phyloP scores from a whole-genome alignment of 495 filamentous ascomycete species.

The Podospora pseudocomata region DNA sequence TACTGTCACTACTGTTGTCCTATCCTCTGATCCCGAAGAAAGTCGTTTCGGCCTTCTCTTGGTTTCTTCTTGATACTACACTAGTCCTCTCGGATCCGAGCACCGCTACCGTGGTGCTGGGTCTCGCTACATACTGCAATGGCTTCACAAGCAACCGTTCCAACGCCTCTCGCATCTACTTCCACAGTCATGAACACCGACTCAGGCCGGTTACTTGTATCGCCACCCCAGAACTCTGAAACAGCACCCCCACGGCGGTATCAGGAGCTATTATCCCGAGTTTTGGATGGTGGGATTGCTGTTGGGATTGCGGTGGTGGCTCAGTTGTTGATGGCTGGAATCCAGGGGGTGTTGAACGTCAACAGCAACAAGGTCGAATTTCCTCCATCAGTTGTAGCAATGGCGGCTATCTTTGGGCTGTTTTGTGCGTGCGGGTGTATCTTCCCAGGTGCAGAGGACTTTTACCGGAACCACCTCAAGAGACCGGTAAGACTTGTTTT shows the following conservation, averaged over 20 bases:
- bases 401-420: conserved; percentile 25
- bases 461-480: conserved; percentile 36
- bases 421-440: conserved; percentile 15
- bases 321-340: conserved; percentile 29
- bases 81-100: conserved; percentile 11
- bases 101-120: conserved; percentile 24
- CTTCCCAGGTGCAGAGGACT: conserved; percentile 19
- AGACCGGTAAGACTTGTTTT: conserved; percentile 29
- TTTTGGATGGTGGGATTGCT: conserved; percentile 20
- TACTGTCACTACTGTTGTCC: conserved; percentile 11
- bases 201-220: neutral
- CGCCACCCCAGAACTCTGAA: neutral
- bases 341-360: conserved; percentile 21
- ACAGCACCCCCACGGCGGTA: neutral
- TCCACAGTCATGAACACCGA: neutral
- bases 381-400: conserved; percentile 33
- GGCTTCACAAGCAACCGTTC: conserved; percentile 10
- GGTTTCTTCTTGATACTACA: conserved; percentile 2
- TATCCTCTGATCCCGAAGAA: conserved; percentile 6
- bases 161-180: neutral
- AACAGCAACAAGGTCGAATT: conserved; percentile 22
- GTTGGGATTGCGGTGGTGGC: conserved; percentile 21
- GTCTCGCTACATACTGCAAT: conserved; percentile 8
- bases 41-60: neutral
- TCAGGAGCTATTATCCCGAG: neutral